Percentiles rank a stretch among this genome's conserved stretches.
These are phyloP conservation scores for Pichia sp. DNA, from an alignment of 1,139 yeast genomes.

Conservation along the genomic window DNA sequence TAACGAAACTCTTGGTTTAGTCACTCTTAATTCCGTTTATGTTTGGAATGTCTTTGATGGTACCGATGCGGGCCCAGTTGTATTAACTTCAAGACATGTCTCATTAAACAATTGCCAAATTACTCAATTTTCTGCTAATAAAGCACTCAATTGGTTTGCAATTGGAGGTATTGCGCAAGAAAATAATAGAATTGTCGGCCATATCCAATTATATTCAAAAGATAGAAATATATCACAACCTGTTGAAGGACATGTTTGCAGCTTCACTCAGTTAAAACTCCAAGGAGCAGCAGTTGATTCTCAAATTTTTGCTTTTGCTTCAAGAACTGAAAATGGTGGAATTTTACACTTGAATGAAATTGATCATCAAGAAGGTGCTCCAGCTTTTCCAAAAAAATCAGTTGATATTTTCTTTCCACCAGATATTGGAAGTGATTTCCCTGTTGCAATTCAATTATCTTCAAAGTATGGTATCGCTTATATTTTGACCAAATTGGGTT, in stretches of 20 bases:
- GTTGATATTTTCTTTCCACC: slow-evolving; percentile 96
- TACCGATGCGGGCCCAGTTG: slow-evolving; percentile 66
- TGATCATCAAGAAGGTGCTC: slow-evolving; percentile 81
- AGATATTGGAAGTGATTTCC: slow-evolving; percentile 95
- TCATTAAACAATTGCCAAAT: slow-evolving; percentile 77
- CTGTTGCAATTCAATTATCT: slow-evolving; percentile 85
- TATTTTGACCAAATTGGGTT: slow-evolving; percentile 90
- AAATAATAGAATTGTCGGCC: slow-evolving; percentile 92
- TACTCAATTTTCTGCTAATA: slow-evolving; percentile 82
- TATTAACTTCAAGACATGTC: slow-evolving; percentile 78
- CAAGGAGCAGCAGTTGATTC: slow-evolving; percentile 72
- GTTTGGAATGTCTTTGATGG: slow-evolving; percentile 86
- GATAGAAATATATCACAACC: slow-evolving; percentile 92
- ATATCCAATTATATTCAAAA: slow-evolving; percentile 84
- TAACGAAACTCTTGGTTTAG: slow-evolving; percentile 67
- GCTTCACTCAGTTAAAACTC: slow-evolving; percentile 69
- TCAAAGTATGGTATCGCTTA: slow-evolving; percentile 81
- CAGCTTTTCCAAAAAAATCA: slow-evolving; percentile 80
- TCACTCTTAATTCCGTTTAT: slow-evolving; percentile 68
- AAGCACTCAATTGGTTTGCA: slow-evolving; percentile 86
- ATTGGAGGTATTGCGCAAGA: slow-evolving; percentile 93
- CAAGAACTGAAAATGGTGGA: slow-evolving; percentile 78
- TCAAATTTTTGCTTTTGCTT: slow-evolving; percentile 80
- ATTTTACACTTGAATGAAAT: slow-evolving; percentile 91
- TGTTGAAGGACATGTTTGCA: slow-evolving; percentile 95